A percentile compares a stretch with the other conserved stretches of the same genome.
These are phyloP conservation scores for Bromus sterilis DNA, from an alignment of 176 grass and related monocot genomes.

Conservation along the genomic window DNA sequence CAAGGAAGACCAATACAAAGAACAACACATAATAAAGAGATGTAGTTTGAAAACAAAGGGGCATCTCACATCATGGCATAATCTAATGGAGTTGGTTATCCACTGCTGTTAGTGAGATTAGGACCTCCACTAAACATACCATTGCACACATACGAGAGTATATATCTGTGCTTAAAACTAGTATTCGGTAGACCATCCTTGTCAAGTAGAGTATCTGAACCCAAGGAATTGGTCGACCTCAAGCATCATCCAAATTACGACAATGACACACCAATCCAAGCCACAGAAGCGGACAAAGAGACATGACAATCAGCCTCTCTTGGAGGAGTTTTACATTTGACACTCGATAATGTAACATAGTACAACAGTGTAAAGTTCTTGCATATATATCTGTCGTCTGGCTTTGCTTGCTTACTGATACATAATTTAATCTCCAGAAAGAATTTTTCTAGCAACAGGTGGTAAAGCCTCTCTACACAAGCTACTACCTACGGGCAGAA, in stretches of 20 bases:
- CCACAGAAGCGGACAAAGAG: neutral
- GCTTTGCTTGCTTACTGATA: neutral
- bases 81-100: slow-evolving; percentile 8
- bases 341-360: neutral
- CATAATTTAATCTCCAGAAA: slow-evolving; percentile 28
- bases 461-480: slow-evolving; percentile 35
- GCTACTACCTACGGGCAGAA: slow-evolving; percentile 26
- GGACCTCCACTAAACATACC: neutral
- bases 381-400: slow-evolving; percentile 12
- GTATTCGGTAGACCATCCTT: neutral
- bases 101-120: neutral
- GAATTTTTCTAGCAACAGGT: slow-evolving; percentile 36
- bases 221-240: neutral
- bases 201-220: neutral
- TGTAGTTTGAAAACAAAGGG: neutral
- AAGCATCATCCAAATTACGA: slow-evolving; percentile 22
- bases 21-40: neutral
- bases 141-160: neutral
- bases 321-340: slow-evolving; percentile 1
- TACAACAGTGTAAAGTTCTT: slow-evolving; percentile 33
- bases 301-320: neutral
- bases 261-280: slow-evolving; percentile 7
- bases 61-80: slow-evolving; percentile 6
- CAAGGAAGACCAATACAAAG: neutral
- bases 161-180: neutral